Evolutionary conservation across 2,329 filamentous ascomycete genomes (phyloP).

Genomic region (Botryotinia calthae): DNA sequence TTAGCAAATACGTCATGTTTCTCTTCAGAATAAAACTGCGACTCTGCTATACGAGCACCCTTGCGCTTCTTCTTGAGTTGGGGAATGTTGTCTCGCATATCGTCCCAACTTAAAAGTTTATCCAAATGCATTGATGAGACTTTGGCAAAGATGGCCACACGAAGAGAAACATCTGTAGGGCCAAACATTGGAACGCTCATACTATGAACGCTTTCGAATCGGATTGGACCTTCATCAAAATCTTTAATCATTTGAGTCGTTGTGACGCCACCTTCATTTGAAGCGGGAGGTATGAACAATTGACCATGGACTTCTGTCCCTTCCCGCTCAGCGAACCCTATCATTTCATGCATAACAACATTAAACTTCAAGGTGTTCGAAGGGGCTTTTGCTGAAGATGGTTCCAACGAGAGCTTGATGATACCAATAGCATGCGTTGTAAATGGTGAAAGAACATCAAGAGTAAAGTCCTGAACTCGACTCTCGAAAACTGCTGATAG

Average conservation of each 20-base stretch:
- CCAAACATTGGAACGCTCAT: slow-evolving; percentile 88
- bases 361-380: slow-evolving; percentile 96
- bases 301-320: slow-evolving; percentile 95
- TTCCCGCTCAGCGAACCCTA: slow-evolving; percentile 93
- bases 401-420: slow-evolving; percentile 85
- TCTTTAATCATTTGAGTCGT: slow-evolving; percentile 92
- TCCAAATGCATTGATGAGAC: slow-evolving; percentile 93
- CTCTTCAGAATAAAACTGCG: slow-evolving; percentile 90
- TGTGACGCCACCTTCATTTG: slow-evolving; percentile 85
- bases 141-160: slow-evolving; percentile 87
- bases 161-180: slow-evolving; percentile 69
- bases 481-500: slow-evolving; percentile 91
- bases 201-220: slow-evolving; percentile 96
- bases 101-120: slow-evolving; percentile 97
- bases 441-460: slow-evolving; percentile 90
- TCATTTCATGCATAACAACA: slow-evolving; percentile 94
- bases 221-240: slow-evolving; percentile 88
- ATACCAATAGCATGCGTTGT: slow-evolving; percentile 89
- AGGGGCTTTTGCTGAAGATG: slow-evolving; percentile 87
- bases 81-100: slow-evolving; percentile 80
- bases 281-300: slow-evolving; percentile 89
- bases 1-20: slow-evolving; percentile 89
- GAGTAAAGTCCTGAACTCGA: slow-evolving; percentile 86
- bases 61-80: slow-evolving; percentile 55
- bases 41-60: slow-evolving; percentile 73